phyloP scores from a whole-genome alignment of 179 eudicot genomes.

The Silene coronaria region DNA sequence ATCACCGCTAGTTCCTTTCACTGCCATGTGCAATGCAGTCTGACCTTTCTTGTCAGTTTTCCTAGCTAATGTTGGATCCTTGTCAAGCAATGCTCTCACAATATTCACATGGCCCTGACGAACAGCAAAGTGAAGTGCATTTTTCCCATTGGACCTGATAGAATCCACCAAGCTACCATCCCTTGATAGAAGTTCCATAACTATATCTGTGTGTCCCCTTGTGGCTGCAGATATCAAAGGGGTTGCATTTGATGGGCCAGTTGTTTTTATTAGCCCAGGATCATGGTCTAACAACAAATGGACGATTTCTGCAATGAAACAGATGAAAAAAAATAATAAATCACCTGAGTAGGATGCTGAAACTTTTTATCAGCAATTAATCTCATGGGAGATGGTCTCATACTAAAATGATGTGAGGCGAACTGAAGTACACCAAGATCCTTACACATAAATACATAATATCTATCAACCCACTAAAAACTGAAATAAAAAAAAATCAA shows the following conservation, averaged over 20 bases:
- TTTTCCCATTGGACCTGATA: constrained; percentile 59
- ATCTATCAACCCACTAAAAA: not conserved
- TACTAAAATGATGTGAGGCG: too few relatives aligned
- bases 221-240: constrained; percentile 66
- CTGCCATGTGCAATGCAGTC: constrained; percentile 95
- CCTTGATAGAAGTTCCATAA: constrained; percentile 45
- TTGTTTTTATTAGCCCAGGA: constrained; percentile 44
- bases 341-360: constrained; percentile 7
- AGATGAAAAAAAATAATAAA: not conserved
- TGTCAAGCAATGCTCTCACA: constrained; percentile 50
- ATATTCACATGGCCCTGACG: constrained; percentile 64
- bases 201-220: constrained; percentile 56
- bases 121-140: constrained; percentile 61
- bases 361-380: not conserved
- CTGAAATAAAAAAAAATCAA: too few relatives aligned
- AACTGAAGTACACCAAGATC: too few relatives aligned
- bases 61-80: constrained; percentile 50
- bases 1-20: constrained; percentile 67
- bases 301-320: constrained; percentile 48
- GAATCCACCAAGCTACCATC: constrained; percentile 46
- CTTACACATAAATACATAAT: too few relatives aligned
- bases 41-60: constrained; percentile 78
- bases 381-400: too few relatives aligned
- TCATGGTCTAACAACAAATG: constrained; percentile 56
- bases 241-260: constrained; percentile 54